Base-by-base conservation (phyloP, 2,329 filamentous ascomycete species). In the Fusarium temperatum region DNA sequence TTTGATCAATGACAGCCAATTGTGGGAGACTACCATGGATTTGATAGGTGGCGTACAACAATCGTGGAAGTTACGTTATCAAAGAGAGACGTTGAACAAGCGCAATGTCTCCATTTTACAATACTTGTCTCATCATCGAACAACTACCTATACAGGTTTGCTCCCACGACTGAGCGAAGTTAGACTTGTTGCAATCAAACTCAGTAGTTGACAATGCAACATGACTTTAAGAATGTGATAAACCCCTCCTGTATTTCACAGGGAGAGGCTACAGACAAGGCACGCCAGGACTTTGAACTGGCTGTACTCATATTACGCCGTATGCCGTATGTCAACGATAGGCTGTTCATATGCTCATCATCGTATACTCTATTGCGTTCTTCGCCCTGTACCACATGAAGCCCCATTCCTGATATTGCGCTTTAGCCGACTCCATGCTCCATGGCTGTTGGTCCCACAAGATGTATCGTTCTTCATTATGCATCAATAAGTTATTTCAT, bases 381-480 rank as follows among this genome's bases (percentile, higher is more conserved):
- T 48, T 32, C 42, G 50, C 24, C 30, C 24, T 47, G 28, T 51
- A 18, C 28, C 30, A 47, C 20, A 18, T 32, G 64, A 73, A 42
- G 61, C 55, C 70, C 41, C 57, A 44, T 51, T 28, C 45, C 44
- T 13, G 35, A 48, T 51, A 53, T 47, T 32, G 38, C 50, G 57
- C 9, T 18, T 24, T 58, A 13, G 53, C 56, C 44, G 50, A 39
- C 45, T 42, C 57, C 44, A 32, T 58, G 26, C 45, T 44, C 42
- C 35, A 41, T 47, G 70, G 47, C 41, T 51, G 26, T 24, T 57
- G 24, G 30, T n/a, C 20, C 35, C 45, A 26, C 56, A 61, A 48
- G 28, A 32, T 54, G 24, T 15, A 32, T 45, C 42, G 50, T 59
- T 39, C 54, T 70, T 73, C 63, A 41, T 74, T 64, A 57, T 54